These are phyloP conservation scores for Cladosporium sp. DNA, from an alignment of 2,329 filamentous ascomycete genomes.

Conservation along the genomic window DNA sequence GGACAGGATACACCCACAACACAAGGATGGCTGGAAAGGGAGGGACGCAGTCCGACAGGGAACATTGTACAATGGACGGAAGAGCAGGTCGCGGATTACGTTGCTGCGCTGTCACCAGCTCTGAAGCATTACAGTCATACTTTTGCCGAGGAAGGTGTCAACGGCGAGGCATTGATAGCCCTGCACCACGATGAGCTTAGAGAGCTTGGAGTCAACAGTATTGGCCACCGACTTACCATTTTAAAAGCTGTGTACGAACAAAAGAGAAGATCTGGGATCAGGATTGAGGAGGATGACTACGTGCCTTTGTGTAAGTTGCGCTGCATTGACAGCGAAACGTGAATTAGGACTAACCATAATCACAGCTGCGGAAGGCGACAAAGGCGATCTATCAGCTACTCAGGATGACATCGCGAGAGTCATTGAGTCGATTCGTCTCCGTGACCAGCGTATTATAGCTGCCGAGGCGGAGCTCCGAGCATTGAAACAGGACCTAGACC, in stretches of 20 bases:
- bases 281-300: slow-evolving; percentile 89
- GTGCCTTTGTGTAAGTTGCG: slow-evolving; percentile 57
- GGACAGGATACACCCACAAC: slow-evolving; percentile 74
- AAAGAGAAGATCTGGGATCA: slow-evolving; percentile 89
- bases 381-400: slow-evolving; percentile 79
- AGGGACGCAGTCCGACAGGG: slow-evolving; percentile 59
- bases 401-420: slow-evolving; percentile 90
- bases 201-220: slow-evolving; percentile 87
- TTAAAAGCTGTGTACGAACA: slow-evolving; percentile 95
- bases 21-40: slow-evolving; percentile 31
- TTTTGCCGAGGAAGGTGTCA: slow-evolving; percentile 79
- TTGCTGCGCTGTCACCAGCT: slow-evolving; percentile 45
- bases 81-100: slow-evolving; percentile 87
- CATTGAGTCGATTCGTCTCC: slow-evolving; percentile 80
- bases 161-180: slow-evolving; percentile 84
- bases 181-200: slow-evolving; percentile 90
- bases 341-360: slow-evolving; percentile 17
- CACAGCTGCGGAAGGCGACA: slow-evolving; percentile 81
- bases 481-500: slow-evolving; percentile 53
- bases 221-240: slow-evolving; percentile 90
- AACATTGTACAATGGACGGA: slow-evolving; percentile 76
- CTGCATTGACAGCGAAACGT: neutral
- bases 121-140: slow-evolving; percentile 32
- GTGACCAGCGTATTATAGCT: slow-evolving; percentile 82
- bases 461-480: slow-evolving; percentile 79